Conservation (phyloP, 2,329 filamentous ascomycete species). For the Diplodia sapinea region DNA sequence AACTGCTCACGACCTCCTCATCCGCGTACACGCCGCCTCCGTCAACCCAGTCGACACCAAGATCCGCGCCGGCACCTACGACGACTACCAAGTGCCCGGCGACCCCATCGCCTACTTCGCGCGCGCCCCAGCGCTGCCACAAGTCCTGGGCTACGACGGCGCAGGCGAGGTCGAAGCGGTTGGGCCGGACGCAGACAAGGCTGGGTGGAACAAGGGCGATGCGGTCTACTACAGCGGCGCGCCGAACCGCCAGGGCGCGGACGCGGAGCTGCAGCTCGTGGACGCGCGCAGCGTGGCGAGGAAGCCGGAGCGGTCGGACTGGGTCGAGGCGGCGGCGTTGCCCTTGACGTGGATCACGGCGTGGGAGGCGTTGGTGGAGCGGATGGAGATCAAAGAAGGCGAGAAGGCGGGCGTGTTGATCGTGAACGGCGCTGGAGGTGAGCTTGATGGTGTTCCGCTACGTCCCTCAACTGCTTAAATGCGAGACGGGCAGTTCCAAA, state of each 20-base stretch:
- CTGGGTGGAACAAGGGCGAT: conserved; percentile 51
- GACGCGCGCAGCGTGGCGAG: conserved; percentile 48
- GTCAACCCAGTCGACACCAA: conserved; percentile 52
- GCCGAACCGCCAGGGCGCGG: conserved; percentile 50
- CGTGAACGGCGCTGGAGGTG: conserved; percentile 54
- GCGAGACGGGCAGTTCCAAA: neutral
- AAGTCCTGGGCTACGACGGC: conserved; percentile 54
- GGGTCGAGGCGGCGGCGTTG: conserved; percentile 52
- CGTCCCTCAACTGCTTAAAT: neutral
- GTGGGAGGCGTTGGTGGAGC: conserved; percentile 52
- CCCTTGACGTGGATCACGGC: conserved; percentile 54
- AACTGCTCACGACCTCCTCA: conserved; percentile 45
- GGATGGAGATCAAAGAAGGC: conserved; percentile 48
- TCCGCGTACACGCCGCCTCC: conserved; percentile 48
- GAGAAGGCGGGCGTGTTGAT: conserved; percentile 48
- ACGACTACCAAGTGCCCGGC: conserved; percentile 43
- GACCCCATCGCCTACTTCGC: conserved; percentile 44
- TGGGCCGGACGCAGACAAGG: conserved; percentile 36
- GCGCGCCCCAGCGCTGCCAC: conserved; percentile 38
- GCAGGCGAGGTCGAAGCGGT: conserved; percentile 47
- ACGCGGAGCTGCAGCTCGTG: conserved; percentile 52
- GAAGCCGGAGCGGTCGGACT: conserved; percentile 46
- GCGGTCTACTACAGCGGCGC: conserved; percentile 52
- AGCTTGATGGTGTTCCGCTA: neutral
- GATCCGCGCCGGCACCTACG: conserved; percentile 43